Percentiles rank a stretch among this genome's conserved stretches.
These are phyloP conservation scores for Alternaria incomplexa DNA, from an alignment of 2,329 filamentous ascomycete genomes.

Conservation along the genomic window DNA sequence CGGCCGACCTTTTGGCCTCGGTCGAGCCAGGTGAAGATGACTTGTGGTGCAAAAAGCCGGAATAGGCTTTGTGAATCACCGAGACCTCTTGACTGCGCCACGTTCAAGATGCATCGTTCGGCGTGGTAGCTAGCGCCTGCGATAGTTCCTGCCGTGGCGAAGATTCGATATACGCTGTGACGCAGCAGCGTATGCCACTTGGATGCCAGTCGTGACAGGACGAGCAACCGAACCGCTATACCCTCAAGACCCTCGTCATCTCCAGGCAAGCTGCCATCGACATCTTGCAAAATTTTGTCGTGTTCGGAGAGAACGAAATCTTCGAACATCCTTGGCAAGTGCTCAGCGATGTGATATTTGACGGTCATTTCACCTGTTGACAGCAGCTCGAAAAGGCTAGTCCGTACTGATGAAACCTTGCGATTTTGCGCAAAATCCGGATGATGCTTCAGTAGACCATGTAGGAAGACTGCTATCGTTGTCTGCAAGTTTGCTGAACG, in stretches of 20 bases:
- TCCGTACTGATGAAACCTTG: slow-evolving; percentile 67
- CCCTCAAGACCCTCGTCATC: slow-evolving; percentile 77
- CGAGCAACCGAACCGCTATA: slow-evolving; percentile 80
- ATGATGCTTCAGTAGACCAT: slow-evolving; percentile 70
- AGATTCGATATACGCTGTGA: slow-evolving; percentile 89
- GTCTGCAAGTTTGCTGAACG: slow-evolving; percentile 73
- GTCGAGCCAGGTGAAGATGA: slow-evolving; percentile 90
- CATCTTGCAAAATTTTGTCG: slow-evolving; percentile 81
- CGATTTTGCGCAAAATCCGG: slow-evolving; percentile 69
- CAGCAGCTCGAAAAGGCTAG: slow-evolving; percentile 77
- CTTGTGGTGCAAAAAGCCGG: slow-evolving; percentile 81
- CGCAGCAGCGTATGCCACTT: slow-evolving; percentile 85
- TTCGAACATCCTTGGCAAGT: slow-evolving; percentile 76
- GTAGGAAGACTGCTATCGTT: slow-evolving; percentile 70
- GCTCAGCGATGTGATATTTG: slow-evolving; percentile 75
- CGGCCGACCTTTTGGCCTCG: slow-evolving; percentile 58
- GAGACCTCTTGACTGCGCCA: slow-evolving; percentile 71
- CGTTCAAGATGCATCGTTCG: slow-evolving; percentile 69
- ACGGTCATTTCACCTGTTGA: slow-evolving; percentile 69
- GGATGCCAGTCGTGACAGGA: slow-evolving; percentile 78
- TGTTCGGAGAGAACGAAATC: slow-evolving; percentile 84
- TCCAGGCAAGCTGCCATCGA: slow-evolving; percentile 78
- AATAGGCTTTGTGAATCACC: slow-evolving; percentile 75
- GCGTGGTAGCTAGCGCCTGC: slow-evolving; percentile 71
- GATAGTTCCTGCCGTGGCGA: slow-evolving; percentile 83